Evolutionary conservation across 2,329 filamentous ascomycete species (phyloP).

Genomic region (Lachnellula arida): DNA sequence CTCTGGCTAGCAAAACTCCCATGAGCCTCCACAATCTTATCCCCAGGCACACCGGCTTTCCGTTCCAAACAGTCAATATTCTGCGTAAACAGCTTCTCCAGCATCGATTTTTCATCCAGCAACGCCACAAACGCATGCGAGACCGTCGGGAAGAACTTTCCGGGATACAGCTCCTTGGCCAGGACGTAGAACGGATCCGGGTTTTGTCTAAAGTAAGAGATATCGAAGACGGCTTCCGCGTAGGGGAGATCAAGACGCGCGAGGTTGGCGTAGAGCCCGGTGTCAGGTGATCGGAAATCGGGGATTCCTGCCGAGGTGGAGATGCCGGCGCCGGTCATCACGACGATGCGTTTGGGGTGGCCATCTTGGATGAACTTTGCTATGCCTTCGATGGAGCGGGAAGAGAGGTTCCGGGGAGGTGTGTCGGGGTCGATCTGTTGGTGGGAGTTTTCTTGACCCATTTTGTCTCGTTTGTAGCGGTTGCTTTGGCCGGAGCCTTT

Average conservation of each 20-base stretch:
- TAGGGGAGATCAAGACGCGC: constrained; percentile 79
- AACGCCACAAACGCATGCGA: constrained; percentile 85
- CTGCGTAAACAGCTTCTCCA: constrained; percentile 89
- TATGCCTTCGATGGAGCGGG: constrained; percentile 66
- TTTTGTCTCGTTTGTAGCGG: constrained; percentile 43
- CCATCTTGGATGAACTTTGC: constrained; percentile 76
- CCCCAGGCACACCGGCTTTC: constrained; percentile 72
- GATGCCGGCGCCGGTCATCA: constrained; percentile 89
- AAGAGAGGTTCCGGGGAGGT: constrained; percentile 59
- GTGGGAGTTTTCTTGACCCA: constrained; percentile 81
- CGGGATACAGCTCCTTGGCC: constrained; percentile 87
- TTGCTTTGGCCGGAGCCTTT: constrained; percentile 4
- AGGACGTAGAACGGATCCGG: constrained; percentile 89
- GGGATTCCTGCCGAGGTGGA: constrained; percentile 75
- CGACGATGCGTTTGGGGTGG: constrained; percentile 65
- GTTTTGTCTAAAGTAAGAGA: constrained; percentile 78
- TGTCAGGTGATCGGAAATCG: constrained; percentile 90
- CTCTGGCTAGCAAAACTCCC: constrained; percentile 89
- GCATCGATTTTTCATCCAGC: constrained; percentile 70
- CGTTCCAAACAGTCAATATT: constrained; percentile 97
- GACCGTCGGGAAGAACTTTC: constrained; percentile 81
- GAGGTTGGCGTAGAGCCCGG: constrained; percentile 90
- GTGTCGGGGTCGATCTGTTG: constrained; percentile 59
- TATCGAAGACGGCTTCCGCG: constrained; percentile 91
- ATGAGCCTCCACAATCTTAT: constrained; percentile 87